Percentiles rank a stretch among this genome's conserved stretches.
Conservation (phyloP, 345 rosid species). For the Salix brachista region DNA sequence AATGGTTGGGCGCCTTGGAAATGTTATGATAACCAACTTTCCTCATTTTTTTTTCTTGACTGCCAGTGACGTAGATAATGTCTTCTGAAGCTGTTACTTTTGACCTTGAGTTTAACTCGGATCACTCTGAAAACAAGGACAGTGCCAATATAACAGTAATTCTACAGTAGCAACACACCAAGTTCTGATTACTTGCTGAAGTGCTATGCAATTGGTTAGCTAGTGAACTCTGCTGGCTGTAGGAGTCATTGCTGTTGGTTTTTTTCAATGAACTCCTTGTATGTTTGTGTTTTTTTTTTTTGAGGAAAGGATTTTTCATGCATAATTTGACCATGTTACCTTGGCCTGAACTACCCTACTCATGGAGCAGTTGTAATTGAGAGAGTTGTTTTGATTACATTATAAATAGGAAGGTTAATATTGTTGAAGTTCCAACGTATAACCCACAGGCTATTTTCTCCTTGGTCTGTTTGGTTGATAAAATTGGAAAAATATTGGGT, state of each 20-base stretch:
- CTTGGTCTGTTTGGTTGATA: not conserved
- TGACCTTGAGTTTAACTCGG: not conserved
- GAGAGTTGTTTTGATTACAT: not conserved
- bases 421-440: not conserved
- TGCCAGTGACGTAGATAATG: not conserved
- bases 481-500: not conserved
- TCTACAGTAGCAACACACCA: not conserved
- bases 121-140: not conserved
- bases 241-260: not conserved
- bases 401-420: not conserved
- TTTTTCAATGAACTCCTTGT: not conserved
- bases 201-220: not conserved
- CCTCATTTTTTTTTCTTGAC: not conserved
- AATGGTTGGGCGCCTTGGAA: not conserved
- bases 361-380: not conserved
- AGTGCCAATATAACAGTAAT: not conserved
- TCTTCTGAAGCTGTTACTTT: not conserved
- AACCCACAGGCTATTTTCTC: not conserved
- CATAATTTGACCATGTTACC: not conserved
- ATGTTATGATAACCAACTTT: not conserved
- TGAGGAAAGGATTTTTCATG: not conserved
- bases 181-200: not conserved
- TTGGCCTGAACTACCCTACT: not conserved
- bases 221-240: not conserved
- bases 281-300: not conserved